Evolutionary conservation across 805 yeast species (phyloP), one percentile per base, ranked within the genome.

Genomic region (Osmozyma mogii): DNA sequence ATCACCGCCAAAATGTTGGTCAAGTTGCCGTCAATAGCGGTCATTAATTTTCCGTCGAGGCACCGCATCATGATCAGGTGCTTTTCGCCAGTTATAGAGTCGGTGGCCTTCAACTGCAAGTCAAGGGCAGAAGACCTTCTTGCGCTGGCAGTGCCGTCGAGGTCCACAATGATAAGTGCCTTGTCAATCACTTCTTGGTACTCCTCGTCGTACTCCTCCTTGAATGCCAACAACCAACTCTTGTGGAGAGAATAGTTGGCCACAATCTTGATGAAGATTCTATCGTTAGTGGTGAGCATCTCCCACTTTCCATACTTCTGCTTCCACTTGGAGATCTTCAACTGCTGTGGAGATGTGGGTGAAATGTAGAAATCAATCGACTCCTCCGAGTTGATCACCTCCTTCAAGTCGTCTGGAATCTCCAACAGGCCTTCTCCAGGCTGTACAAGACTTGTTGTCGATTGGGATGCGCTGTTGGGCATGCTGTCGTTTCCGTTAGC

Each of bases 281-380:
- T 53, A 21, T 60, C 65, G 30, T 46, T 52, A 8, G 54, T 41
- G 0, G 68, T 61, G 27, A 63, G 31, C 63, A 63, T 54, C 40
- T 63, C 68, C 68, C 68, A 63, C 32, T 61, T 61, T 2, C 68
- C 70, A 24, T 49, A 54, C 20, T 52, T 52, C 22, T 49, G 42
- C 36, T 59, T 63, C 70, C 70, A 63, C 35, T 53, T 57, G 10
- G 68, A 63, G 8, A 63, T 50, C 28, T 58, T 61, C 46, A 63
- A 43, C 5, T 59, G 40, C 35, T 57, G 54, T 5, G 66, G 55
- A 2, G 55, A 16, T 2, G 56, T 34, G 10, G 57, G 54, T 3
- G 63, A 46, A 9, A 63, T 52, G 41, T 47, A 63, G 39, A 54
- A 56, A 32, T 63, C 70, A 17, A 56, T 40, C 6, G 67, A 41